phyloP scores from a whole-genome alignment of 2,329 filamentous ascomycete species.

The Acrocalymma vagum region DNA sequence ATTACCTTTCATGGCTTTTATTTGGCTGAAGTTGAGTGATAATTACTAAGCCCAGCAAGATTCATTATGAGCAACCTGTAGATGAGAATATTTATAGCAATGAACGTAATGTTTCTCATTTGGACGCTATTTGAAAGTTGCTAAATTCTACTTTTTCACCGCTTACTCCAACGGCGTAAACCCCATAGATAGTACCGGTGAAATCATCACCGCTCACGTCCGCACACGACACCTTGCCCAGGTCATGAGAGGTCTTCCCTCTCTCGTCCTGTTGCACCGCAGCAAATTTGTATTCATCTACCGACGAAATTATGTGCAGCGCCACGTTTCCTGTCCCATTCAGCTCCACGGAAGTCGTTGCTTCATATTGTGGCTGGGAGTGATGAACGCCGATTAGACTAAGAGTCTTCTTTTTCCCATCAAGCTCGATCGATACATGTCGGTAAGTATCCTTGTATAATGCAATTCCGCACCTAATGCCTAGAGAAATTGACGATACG shows the following conservation, averaged over 20 bases:
- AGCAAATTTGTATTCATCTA: conserved; percentile 13
- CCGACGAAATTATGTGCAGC: too few species aligned
- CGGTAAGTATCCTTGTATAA: not conserved
- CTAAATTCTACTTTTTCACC: too few species aligned
- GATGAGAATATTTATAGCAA: too few species aligned
- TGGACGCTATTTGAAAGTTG: too few species aligned
- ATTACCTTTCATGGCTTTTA: too few species aligned
- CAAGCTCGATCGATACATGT: conserved; percentile 11
- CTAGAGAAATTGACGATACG: conserved; percentile 10
- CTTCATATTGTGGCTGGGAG: conserved; percentile 1
- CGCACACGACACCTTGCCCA: conserved; percentile 7
- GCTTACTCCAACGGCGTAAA: conserved; percentile 18
- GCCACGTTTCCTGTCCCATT: too few species aligned
- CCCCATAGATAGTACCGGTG: conserved; percentile 18
- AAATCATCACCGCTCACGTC: conserved; percentile 22
- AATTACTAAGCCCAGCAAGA: too few species aligned
- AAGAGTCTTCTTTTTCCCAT: conserved; percentile 15
- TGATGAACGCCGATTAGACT: not conserved
- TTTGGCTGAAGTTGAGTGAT: too few species aligned
- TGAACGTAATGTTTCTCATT: too few species aligned
- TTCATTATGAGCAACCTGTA: too few species aligned
- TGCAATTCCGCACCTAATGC: not conserved
- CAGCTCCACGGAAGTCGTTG: too few species aligned
- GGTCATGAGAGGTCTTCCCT: not conserved
- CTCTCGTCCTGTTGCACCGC: conserved; percentile 1